These are phyloP conservation scores for Starmerella stigmatis DNA, from an alignment of 805 yeast species.

Conservation along the genomic window DNA sequence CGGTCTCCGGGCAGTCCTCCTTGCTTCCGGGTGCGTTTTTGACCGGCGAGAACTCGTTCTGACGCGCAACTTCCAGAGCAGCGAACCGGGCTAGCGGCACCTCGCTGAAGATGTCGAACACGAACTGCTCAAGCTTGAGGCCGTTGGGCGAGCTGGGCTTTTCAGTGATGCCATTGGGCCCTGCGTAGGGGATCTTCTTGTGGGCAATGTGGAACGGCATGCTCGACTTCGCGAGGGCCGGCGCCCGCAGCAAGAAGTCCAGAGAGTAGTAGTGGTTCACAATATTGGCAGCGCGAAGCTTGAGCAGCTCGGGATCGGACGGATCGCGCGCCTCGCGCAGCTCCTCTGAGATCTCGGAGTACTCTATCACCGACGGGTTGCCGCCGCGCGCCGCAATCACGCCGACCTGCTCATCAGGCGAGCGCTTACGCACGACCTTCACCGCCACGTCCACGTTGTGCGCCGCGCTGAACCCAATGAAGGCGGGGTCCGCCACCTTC, in stretches of 20 bases:
- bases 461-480: slow-evolving; percentile 71
- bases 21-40: slow-evolving; percentile 80
- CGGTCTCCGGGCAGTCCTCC: slow-evolving; percentile 77
- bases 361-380: slow-evolving; percentile 85
- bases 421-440: slow-evolving; percentile 87
- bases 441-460: slow-evolving; percentile 69
- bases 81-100: slow-evolving; percentile 67
- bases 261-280: slow-evolving; percentile 93
- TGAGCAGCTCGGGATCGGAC: slow-evolving; percentile 42
- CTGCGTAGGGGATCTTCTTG: slow-evolving; percentile 68
- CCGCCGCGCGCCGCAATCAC: slow-evolving; percentile 55
- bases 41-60: slow-evolving; percentile 82
- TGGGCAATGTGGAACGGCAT: slow-evolving; percentile 93
- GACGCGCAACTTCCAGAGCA: slow-evolving; percentile 79
- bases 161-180: slow-evolving; percentile 38
- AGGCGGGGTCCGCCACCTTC: slow-evolving; percentile 84
- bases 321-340: slow-evolving; percentile 58
- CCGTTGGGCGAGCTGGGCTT: slow-evolving; percentile 80
- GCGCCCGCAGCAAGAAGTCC: slow-evolving; percentile 51
- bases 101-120: slow-evolving; percentile 86
- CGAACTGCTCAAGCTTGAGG: slow-evolving; percentile 89
- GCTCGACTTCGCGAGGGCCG: slow-evolving; percentile 41
- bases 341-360: slow-evolving; percentile 74
- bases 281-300: slow-evolving; percentile 87
- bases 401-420: slow-evolving; percentile 82